phyloP scores from a whole-genome alignment of 179 eudicot genomes.

The Heliamphora pulchella region DNA sequence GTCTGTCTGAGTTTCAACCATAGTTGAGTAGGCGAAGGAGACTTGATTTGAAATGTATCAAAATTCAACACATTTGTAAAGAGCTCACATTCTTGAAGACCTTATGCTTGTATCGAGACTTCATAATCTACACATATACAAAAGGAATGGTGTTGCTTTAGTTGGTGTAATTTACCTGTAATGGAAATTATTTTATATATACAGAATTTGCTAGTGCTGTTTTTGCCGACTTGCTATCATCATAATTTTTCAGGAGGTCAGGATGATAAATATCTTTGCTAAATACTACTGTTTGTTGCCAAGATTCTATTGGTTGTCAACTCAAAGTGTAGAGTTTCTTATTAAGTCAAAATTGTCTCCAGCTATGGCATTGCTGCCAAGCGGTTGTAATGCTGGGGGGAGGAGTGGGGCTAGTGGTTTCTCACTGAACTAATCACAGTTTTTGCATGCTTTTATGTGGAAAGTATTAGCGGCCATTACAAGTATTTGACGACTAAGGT shows the following conservation, averaged over 20 bases:
- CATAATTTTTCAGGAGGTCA: neutral
- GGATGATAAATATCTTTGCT: neutral
- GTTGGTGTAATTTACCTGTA: too few relatives aligned
- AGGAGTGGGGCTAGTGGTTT: neutral
- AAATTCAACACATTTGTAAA: too few relatives aligned
- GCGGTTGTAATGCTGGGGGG: neutral
- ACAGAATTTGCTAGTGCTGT: neutral
- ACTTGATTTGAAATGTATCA: too few relatives aligned
- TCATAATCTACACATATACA: too few relatives aligned
- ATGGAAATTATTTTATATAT: too few relatives aligned
- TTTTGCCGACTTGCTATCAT: neutral
- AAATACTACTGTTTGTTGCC: neutral
- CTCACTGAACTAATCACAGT: neutral
- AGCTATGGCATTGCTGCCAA: neutral
- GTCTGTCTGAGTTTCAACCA: too few relatives aligned
- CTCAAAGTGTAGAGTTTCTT: neutral
- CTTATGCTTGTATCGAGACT: too few relatives aligned
- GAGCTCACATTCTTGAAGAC: too few relatives aligned
- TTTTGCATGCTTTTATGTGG: neutral
- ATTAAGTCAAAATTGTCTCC: neutral
- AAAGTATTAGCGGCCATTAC: neutral
- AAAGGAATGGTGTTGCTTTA: too few relatives aligned
- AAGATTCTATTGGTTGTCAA: neutral
- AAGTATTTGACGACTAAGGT: neutral
- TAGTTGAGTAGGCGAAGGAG: too few relatives aligned